Evolutionary conservation across 192 early-diverging fungal genomes (phyloP).

Genomic region (Linnemannia exigua): DNA sequence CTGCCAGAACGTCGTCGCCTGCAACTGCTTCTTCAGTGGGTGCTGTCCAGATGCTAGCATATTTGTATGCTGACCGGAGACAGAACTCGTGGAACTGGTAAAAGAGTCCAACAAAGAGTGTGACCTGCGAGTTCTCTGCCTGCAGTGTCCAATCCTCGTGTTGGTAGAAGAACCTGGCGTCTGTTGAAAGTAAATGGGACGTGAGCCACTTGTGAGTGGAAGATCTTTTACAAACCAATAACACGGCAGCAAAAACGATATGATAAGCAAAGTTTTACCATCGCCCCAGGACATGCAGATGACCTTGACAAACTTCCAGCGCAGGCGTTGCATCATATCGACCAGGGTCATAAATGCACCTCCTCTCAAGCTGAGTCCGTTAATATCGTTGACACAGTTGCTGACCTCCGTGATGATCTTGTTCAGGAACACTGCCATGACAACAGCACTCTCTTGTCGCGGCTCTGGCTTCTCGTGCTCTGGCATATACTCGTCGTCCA

Average conservation of each 20-base stretch:
- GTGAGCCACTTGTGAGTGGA: background rate
- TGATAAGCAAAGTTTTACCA: slow-evolving; percentile 63
- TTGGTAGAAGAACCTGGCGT: slow-evolving; percentile 77
- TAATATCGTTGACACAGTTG: slow-evolving; percentile 84
- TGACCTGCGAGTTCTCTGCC: slow-evolving; percentile 72
- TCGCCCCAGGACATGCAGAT: slow-evolving; percentile 83
- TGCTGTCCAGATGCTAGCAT: slow-evolving; percentile 64
- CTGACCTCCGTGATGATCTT: slow-evolving; percentile 81
- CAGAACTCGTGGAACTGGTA: slow-evolving; percentile 78
- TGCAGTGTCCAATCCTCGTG: slow-evolving; percentile 83
- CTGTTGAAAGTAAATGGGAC: slow-evolving; percentile 51
- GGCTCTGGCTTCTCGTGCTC: slow-evolving; percentile 18
- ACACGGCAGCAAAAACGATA: background rate
- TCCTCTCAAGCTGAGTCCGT: slow-evolving; percentile 78
- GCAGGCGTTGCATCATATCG: slow-evolving; percentile 79
- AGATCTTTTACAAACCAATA: background rate
- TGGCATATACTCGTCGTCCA: background rate
- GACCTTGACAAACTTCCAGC: slow-evolving; percentile 78
- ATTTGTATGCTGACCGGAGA: slow-evolving; percentile 73
- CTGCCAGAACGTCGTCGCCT: slow-evolving; percentile 42
- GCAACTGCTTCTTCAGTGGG: slow-evolving; percentile 49
- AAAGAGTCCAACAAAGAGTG: slow-evolving; percentile 73
- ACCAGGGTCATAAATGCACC: slow-evolving; percentile 78
- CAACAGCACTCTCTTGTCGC: slow-evolving; percentile 70
- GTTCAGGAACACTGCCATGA: slow-evolving; percentile 82